Evolutionary conservation across 352 stramenopile species (phyloP).

Genomic region (Aphanomyces euteiches): DNA sequence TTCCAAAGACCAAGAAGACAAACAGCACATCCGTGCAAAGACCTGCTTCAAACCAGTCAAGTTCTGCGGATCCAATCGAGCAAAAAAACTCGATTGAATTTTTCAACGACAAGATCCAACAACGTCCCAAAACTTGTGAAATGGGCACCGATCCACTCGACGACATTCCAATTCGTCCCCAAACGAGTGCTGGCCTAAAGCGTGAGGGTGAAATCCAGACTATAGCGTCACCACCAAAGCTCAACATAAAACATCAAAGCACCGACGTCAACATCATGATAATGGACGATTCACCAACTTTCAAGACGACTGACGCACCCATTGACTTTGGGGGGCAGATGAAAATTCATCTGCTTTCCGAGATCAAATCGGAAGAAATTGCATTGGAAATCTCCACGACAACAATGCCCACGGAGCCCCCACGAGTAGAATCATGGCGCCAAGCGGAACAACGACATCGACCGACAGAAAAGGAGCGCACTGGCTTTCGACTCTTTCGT

Average conservation of each 20-base stretch:
- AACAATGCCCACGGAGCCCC: neutral
- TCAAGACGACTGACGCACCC: neutral
- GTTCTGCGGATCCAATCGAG: neutral
- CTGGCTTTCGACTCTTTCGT: conserved; percentile 28
- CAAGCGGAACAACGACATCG: conserved; percentile 7
- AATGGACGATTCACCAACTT: neutral
- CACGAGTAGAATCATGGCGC: conserved; percentile 11
- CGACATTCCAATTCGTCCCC: conserved; percentile 22
- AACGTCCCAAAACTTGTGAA: conserved; percentile 14
- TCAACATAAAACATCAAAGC: neutral
- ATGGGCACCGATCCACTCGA: conserved; percentile 28
- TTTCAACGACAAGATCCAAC: neutral
- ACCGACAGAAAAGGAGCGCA: conserved; percentile 3
- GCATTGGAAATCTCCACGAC: neutral
- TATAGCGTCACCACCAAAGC: neutral
- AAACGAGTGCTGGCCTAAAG: neutral
- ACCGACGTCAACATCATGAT: neutral
- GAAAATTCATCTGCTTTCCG: conserved; percentile 10
- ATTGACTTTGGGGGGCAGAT: conserved; percentile 18
- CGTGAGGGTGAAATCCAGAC: conserved; percentile 22
- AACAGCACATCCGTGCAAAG: neutral
- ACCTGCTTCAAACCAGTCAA: neutral
- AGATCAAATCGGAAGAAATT: conserved; percentile 19
- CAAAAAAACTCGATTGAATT: conserved; percentile 1
- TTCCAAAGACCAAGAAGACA: neutral